These are phyloP conservation scores for Flaveria floridana DNA, from an alignment of 140 eudicot genomes.

Conservation along the genomic window DNA sequence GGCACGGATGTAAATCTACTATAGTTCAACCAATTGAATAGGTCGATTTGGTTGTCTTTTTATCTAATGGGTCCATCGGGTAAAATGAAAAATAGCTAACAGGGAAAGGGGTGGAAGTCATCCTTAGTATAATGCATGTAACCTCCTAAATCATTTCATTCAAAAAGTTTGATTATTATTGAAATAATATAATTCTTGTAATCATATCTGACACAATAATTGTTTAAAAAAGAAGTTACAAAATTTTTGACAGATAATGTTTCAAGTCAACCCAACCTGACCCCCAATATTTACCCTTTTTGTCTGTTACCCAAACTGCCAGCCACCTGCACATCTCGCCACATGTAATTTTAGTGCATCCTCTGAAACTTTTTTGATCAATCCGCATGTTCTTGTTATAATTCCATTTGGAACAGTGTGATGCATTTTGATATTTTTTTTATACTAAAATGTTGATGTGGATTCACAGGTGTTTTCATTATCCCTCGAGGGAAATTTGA, in stretches of 20 bases:
- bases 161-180: background rate
- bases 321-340: background rate
- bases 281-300: background rate
- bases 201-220: background rate
- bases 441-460: constrained; percentile 13
- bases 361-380: background rate
- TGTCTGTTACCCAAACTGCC: background rate
- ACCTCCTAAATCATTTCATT: background rate
- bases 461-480: constrained; percentile 76
- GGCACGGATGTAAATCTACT: background rate
- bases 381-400: background rate
- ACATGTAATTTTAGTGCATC: background rate
- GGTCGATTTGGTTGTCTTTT: background rate
- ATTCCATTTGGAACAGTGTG: background rate
- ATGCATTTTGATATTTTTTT: constrained; percentile 3
- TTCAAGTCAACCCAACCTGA: background rate
- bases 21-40: background rate
- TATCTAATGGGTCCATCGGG: background rate
- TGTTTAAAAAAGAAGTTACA: background rate
- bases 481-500: constrained; percentile 83
- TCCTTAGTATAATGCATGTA: no score
- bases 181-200: background rate
- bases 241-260: background rate
- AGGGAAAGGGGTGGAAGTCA: no score
- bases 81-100: background rate